phyloP scores from a whole-genome alignment of 352 stramenopile genomes.

The Elongisporangium anandrum region DNA sequence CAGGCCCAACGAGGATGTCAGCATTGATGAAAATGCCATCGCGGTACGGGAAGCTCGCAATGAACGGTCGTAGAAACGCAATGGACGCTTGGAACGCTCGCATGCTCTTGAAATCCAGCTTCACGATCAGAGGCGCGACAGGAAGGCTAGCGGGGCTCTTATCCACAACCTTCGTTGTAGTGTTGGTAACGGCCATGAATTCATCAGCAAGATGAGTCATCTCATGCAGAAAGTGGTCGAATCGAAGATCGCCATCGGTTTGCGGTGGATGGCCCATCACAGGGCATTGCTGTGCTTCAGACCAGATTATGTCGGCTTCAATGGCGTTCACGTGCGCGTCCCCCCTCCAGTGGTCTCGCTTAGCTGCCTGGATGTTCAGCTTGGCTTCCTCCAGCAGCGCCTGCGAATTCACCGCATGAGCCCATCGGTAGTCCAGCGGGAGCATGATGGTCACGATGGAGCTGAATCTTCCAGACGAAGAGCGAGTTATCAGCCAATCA shows the following conservation, averaged over 20 bases:
- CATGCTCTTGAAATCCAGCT: slow-evolving; percentile 70
- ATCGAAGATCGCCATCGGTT: slow-evolving; percentile 42
- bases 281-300: slow-evolving; percentile 29
- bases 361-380: slow-evolving; percentile 20
- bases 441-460: slow-evolving; percentile 17
- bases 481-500: neutral
- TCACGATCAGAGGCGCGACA: slow-evolving; percentile 57
- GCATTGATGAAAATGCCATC: slow-evolving; percentile 64
- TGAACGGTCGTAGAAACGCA: slow-evolving; percentile 28
- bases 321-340: slow-evolving; percentile 46
- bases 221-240: slow-evolving; percentile 36
- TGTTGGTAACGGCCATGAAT: no score
- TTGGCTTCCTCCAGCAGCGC: slow-evolving; percentile 24
- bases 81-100: slow-evolving; percentile 33
- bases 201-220: slow-evolving; percentile 31
- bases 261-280: slow-evolving; percentile 71
- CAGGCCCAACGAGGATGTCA: slow-evolving; percentile 57
- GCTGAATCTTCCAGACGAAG: neutral
- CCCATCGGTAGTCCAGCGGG: slow-evolving; percentile 58
- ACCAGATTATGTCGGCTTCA: slow-evolving; percentile 73
- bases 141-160: no score
- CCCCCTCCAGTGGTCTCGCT: slow-evolving; percentile 10
- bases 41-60: slow-evolving; percentile 38
- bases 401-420: slow-evolving; percentile 57
- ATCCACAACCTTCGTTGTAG: no score